These are phyloP conservation scores for Plenodomus lindquistii DNA, from an alignment of 2,329 filamentous ascomycete species.

Conservation along the genomic window DNA sequence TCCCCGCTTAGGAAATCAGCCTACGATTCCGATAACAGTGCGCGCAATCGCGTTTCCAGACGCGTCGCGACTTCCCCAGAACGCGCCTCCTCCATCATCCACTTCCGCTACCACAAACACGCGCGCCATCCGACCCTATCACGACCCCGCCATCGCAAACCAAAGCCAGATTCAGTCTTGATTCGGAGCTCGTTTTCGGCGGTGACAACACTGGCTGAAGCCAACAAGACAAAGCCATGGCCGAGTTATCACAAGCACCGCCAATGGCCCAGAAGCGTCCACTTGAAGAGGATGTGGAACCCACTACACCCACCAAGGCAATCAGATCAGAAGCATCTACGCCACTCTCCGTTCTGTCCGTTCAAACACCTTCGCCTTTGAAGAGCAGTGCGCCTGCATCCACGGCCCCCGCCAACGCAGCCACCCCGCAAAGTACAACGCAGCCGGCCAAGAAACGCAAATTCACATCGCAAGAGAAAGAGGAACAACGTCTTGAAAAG, in stretches of 20 bases:
- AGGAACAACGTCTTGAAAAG: conserved; percentile 43
- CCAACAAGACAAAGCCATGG: conserved; percentile 24
- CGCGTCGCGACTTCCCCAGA: conserved; percentile 32
- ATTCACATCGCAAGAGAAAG: conserved; percentile 49
- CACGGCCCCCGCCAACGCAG: conserved; percentile 19
- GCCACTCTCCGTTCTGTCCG: conserved; percentile 36
- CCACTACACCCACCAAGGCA: conserved; percentile 34
- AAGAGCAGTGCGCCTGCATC: conserved; percentile 15
- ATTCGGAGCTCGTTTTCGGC: conserved; percentile 1
- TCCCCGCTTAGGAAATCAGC: conserved; percentile 20
- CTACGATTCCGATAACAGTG: conserved; percentile 10
- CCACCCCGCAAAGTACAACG: conserved; percentile 17
- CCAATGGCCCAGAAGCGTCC: conserved; percentile 38
- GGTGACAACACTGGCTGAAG: background rate
- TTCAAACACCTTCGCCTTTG: conserved; percentile 38
- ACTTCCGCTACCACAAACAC: conserved; percentile 13
- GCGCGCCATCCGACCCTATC: conserved; percentile 7
- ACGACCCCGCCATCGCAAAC: background rate
- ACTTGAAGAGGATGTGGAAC: conserved; percentile 32
- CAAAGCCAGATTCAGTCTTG: background rate
- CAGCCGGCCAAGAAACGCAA: conserved; percentile 49
- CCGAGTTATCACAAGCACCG: conserved; percentile 24
- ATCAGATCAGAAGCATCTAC: conserved; percentile 34
- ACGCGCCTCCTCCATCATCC: conserved; percentile 24
- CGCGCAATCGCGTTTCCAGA: background rate